Percentiles rank a stretch among this genome's conserved stretches.
Conservation (phyloP, 306 rosid genomes). For the Ormosia semicastrata region DNA sequence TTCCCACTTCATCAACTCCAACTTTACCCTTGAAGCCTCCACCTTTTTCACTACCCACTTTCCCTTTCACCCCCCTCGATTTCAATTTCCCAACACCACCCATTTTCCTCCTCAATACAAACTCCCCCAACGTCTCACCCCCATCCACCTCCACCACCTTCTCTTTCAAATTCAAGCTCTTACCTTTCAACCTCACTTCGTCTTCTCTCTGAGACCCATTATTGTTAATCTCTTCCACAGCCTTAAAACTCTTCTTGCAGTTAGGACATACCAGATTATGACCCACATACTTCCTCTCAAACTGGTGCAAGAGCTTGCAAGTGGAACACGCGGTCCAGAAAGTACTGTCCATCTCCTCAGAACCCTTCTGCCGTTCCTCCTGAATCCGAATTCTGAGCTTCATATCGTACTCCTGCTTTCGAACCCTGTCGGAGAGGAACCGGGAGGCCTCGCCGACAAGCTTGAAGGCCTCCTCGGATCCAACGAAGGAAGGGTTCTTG, state of each 20-base stretch:
- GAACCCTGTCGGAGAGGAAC: conserved; percentile 54
- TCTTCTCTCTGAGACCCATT: conserved; percentile 33
- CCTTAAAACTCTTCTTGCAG: conserved; percentile 73
- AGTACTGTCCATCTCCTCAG: conserved; percentile 24
- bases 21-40: conserved; percentile 18
- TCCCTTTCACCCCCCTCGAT: conserved; percentile 11
- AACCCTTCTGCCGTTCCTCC: conserved; percentile 25
- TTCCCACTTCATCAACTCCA: conserved; percentile 21
- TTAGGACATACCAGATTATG: conserved; percentile 69
- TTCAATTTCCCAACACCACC: background rate
- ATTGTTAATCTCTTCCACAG: conserved; percentile 54
- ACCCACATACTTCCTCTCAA: conserved; percentile 71
- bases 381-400: conserved; percentile 61
- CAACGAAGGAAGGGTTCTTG: conserved; percentile 47
- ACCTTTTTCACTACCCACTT: conserved; percentile 25
- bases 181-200: background rate
- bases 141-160: background rate
- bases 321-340: conserved; percentile 82
- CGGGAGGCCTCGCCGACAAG: conserved; percentile 65
- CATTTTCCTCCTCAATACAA: conserved; percentile 1
- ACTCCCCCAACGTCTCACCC: background rate
- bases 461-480: conserved; percentile 79
- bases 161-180: conserved; percentile 29
- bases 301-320: conserved; percentile 77
- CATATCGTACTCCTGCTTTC: conserved; percentile 65